Conservation (phyloP, 1,139 yeast species). For the Meyerozyma athensensis region DNA sequence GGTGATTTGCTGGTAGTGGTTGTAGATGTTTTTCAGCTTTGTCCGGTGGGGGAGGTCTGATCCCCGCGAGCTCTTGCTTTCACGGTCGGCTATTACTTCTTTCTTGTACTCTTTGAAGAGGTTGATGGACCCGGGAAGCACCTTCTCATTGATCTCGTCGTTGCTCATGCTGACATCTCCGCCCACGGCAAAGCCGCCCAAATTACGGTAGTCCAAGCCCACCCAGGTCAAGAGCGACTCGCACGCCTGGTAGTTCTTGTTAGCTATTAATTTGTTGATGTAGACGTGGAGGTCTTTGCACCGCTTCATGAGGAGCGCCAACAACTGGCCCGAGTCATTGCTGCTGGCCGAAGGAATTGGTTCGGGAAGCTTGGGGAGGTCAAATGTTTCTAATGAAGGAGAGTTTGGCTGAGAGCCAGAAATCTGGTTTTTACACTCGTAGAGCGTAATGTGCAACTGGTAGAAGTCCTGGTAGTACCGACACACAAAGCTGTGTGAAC, state of each 20-base stretch:
- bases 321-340: conserved; percentile 14
- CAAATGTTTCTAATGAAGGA: conserved; percentile 12
- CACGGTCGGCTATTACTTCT: conserved; percentile 5
- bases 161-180: conserved; percentile 6
- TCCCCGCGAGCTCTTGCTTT: conserved; percentile 7
- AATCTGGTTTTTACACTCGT: conserved; percentile 17
- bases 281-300: conserved; percentile 34
- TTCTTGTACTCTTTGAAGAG: conserved; percentile 12
- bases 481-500: conserved; percentile 26
- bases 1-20: conserved; percentile 18
- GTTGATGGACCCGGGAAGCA: conserved; percentile 15
- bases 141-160: conserved; percentile 13
- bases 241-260: conserved; percentile 24
- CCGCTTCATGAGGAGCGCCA: conserved; percentile 19
- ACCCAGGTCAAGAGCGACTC: conserved; percentile 31
- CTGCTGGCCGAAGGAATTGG: conserved; percentile 28
- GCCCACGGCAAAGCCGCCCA: conserved; percentile 13
- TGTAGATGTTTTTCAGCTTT: conserved; percentile 18
- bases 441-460: conserved; percentile 29
- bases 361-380: conserved; percentile 40
- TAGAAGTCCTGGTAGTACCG: conserved; percentile 44
- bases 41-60: conserved; percentile 12
- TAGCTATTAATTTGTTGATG: conserved; percentile 23
- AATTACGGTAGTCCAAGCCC: conserved; percentile 13
- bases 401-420: conserved; percentile 8